Conservation (phyloP, 116 monocot species). For the Zostera marina region DNA sequence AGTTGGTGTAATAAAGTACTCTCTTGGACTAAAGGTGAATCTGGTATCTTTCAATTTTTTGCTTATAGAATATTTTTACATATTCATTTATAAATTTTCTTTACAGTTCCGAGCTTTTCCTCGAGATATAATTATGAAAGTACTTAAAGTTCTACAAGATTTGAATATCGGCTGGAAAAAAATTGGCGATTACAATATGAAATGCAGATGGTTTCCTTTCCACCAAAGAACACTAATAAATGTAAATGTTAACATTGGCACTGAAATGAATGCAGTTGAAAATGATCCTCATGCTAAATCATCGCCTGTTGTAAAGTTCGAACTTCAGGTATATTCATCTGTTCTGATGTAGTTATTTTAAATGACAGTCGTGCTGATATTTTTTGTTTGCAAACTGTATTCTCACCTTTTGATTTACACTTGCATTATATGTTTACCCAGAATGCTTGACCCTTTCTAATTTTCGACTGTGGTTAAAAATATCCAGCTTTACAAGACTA, state of each 20-base stretch:
- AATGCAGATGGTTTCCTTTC: conserved; percentile 28
- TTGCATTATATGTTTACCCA: too few relatives aligned
- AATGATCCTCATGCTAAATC: not conserved
- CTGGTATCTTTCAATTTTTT: conserved; percentile 2
- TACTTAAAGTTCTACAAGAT: conserved; percentile 29
- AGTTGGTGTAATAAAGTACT: conserved; percentile 60
- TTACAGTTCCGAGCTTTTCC: conserved; percentile 27
- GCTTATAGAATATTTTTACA: not conserved
- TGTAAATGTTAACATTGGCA: conserved; percentile 5
- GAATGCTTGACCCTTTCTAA: too few relatives aligned
- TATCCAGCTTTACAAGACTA: conserved; percentile 14
- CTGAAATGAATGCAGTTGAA: conserved; percentile 14
- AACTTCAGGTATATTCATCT: conserved; percentile 21
- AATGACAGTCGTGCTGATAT: too few relatives aligned
- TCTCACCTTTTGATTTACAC: too few relatives aligned
- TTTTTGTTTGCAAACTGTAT: too few relatives aligned
- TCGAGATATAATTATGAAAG: conserved; percentile 27
- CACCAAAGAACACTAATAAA: conserved; percentile 8
- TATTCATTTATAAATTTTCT: not conserved
- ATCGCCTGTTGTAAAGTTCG: conserved; percentile 21
- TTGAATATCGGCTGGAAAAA: conserved; percentile 34
- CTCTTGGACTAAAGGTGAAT: conserved; percentile 79
- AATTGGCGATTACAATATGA: conserved; percentile 35
- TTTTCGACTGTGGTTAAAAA: not conserved
- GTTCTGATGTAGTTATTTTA: too few relatives aligned